Base-by-base conservation (phyloP, 2,329 filamentous ascomycete genomes). In the Neophaeococcomyces aloes region DNA sequence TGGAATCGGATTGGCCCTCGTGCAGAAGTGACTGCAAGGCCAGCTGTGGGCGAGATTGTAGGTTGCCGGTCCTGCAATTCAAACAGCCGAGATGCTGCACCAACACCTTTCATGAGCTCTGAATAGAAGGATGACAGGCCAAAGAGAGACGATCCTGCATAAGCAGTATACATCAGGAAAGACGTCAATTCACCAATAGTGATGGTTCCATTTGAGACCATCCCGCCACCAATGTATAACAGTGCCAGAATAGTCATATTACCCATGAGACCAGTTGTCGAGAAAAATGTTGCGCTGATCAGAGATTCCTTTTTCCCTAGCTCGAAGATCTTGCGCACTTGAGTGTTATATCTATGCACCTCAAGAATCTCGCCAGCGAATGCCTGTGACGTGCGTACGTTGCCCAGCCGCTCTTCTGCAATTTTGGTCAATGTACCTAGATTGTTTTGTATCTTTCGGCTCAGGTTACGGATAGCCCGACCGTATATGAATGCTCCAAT, bases 121-220 rank as follows among this genome's bases (percentile, higher is more conserved):
- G 88, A 94, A 65, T 95, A 98, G 66, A 98, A 98, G 45, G 85
- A 86, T 3, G 87, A 94, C 1, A 98, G 71, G 3, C 91, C 91
- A 55, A 96, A 94, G 51, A 98, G 76, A 64, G 86, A 94, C 38
- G 85, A 91, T 14, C 79, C 79, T 42, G 79, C 79, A 55, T 81
- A 96, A 3, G 86, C 89, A 2, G 88, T 94, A 64, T 96, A 98
- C 89, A 98, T 96, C 68, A 98, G 76, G 65, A 98, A 98, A 0
- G 87, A 94, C 1, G 91, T 93, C 33, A 98, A 67, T 53, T 98
- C 89, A 55, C 91, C 91, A 37, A 96, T 80, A 6, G 78, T 86
- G 68, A 98, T 91, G 32, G 80, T 72, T 1, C 91, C 91, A 8
- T 76, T 78, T 55, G 87, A 81, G 25, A 98, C 91, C 67, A 95